A percentile compares a stretch with the other conserved stretches of the same genome.
These are phyloP conservation scores for maize (Zea mays) DNA, from an alignment of 176 grass and related monocot species.

Conservation along the genomic window Zm-B73-REFERENCE-NAM-5.0 NC_050096.1:107673501-107674000, in stretches of 20 bases:
- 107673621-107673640: constrained; percentile 54
- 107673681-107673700: constrained; percentile 70
- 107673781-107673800: constrained; percentile 79
- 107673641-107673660: constrained; percentile 65
- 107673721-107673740: constrained; percentile 47
- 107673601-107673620: constrained; percentile 53
- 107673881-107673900: neutral
- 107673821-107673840: neutral
- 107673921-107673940: neutral
- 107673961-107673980: neutral
- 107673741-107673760: constrained; percentile 55
- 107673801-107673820: constrained; percentile 25
- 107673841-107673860: constrained; percentile 3
- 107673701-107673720: constrained; percentile 72
- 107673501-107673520: constrained; percentile 53
- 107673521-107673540: constrained; percentile 39
- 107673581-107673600: constrained; percentile 56
- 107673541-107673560: constrained; percentile 59
- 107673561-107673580: constrained; percentile 61
- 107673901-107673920: constrained; percentile 3
- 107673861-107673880: neutral
- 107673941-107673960: constrained; percentile 2
- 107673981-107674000: neutral
- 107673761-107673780: constrained; percentile 48
- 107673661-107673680: constrained; percentile 51